Conservation (phyloP, 352 stramenopile species). For the Pythium phragmitis region DNA sequence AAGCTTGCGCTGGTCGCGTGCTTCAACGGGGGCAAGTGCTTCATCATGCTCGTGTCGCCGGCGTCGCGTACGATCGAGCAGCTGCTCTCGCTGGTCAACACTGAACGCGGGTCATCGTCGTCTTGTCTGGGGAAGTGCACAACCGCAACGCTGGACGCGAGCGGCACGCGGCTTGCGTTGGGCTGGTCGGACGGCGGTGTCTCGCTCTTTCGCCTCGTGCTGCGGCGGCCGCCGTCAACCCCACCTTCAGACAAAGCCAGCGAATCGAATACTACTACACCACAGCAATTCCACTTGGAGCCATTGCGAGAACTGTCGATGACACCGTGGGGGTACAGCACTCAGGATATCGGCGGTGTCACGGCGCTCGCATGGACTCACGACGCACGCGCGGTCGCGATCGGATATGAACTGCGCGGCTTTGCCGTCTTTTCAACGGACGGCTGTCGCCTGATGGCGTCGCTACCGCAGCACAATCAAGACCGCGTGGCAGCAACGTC, state of each 20-base stretch:
- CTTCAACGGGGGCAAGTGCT: constrained; percentile 80
- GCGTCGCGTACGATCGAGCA: constrained; percentile 63
- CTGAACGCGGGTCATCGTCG: constrained; percentile 31
- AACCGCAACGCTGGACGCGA: constrained; percentile 40
- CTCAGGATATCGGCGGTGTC: constrained; percentile 55
- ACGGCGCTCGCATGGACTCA: constrained; percentile 66
- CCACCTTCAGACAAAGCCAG: neutral
- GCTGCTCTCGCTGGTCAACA: constrained; percentile 75
- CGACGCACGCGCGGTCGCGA: constrained; percentile 54
- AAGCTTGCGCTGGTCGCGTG: constrained; percentile 60
- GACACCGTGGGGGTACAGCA: constrained; percentile 56
- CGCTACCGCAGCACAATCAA: constrained; percentile 74
- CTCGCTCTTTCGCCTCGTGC: constrained; percentile 57
- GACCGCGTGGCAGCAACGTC: constrained; percentile 32
- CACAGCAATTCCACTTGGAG: constrained; percentile 40
- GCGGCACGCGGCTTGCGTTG: constrained; percentile 52
- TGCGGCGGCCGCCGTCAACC: constrained; percentile 24
- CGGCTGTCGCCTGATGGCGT: constrained; percentile 82
- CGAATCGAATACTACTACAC: neutral
- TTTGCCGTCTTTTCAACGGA: constrained; percentile 81
- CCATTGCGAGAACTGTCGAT: constrained; percentile 66
- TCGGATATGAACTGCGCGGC: constrained; percentile 71
- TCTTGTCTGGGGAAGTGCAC: constrained; percentile 50
- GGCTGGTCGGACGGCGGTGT: constrained; percentile 73
- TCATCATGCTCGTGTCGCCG: constrained; percentile 72